These are phyloP conservation scores for Allomyces arbusculus DNA, from an alignment of 192 early-diverging fungal species.

Conservation along the genomic window DNA sequence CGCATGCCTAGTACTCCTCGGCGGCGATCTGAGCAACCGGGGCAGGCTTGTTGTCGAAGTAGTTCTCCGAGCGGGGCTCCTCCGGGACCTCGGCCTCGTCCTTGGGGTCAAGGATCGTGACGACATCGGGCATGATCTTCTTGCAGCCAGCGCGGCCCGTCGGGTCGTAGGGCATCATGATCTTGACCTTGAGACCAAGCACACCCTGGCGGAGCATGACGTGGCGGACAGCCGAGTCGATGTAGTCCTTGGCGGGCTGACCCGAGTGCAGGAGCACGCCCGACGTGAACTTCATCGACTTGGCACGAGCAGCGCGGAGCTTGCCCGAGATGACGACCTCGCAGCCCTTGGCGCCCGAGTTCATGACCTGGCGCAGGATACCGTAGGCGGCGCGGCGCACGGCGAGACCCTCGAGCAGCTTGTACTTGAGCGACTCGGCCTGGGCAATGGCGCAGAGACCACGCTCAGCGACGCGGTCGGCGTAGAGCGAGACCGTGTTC, in stretches of 20 bases:
- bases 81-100: background rate
- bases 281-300: constrained; percentile 99
- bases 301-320: constrained; percentile 98
- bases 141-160: constrained; percentile 84
- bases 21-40: too few relatives aligned
- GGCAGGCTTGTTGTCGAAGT: background rate
- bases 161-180: constrained; percentile 77
- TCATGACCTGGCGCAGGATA: constrained; percentile 97
- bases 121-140: constrained; percentile 83
- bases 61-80: background rate
- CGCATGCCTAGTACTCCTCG: too few relatives aligned
- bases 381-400: constrained; percentile 96
- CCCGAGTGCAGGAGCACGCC: constrained; percentile 99
- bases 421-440: constrained; percentile 95
- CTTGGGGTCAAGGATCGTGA: constrained; percentile 53
- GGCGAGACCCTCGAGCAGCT: constrained; percentile 88
- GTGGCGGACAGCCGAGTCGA: constrained; percentile 90
- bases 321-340: constrained; percentile 98
- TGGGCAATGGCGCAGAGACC: constrained; percentile 97
- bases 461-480: constrained; percentile 89
- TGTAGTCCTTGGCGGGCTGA: constrained; percentile 87
- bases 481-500: constrained; percentile 94
- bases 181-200: constrained; percentile 99
- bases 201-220: constrained; percentile 97
- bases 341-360: constrained; percentile 97